Conservation (phyloP, 306 rosid species). For the Acacia crassicarpa region DNA sequence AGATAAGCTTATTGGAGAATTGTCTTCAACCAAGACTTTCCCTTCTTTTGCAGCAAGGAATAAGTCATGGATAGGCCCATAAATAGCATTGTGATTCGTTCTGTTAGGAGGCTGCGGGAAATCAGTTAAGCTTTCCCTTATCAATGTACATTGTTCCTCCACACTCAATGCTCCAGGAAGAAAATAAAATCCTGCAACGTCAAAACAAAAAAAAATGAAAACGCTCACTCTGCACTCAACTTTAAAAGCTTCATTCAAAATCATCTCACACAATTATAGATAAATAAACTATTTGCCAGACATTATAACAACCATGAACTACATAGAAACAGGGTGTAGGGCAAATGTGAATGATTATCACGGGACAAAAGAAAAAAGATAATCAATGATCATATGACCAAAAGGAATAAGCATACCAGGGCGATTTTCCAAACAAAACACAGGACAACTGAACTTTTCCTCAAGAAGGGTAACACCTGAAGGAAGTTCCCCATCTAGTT, state of each 20-base stretch:
- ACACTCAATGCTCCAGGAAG: constrained; percentile 65
- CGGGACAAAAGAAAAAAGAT: not conserved
- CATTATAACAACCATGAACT: not conserved
- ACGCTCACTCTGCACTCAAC: not conserved
- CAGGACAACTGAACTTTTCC: constrained; percentile 43
- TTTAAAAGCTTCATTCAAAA: not conserved
- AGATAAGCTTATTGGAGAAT: constrained; percentile 29
- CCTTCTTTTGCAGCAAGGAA: constrained; percentile 68
- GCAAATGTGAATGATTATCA: not conserved
- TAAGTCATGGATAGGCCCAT: constrained; percentile 60
- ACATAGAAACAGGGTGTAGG: not conserved
- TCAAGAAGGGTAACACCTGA: constrained; percentile 42
- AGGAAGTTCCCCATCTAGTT: constrained; percentile 51
- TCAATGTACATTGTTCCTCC: constrained; percentile 76
- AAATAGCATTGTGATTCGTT: constrained; percentile 90
- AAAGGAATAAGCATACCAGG: constrained; percentile 51
- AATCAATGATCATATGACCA: not conserved
- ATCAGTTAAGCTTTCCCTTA: constrained; percentile 69
- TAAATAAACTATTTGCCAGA: not conserved
- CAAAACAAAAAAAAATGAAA: not conserved
- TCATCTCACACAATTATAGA: not conserved
- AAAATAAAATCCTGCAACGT: constrained; percentile 72
- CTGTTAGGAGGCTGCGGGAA: constrained; percentile 94
- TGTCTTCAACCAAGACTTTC: constrained; percentile 50
- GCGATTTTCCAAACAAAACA: constrained; percentile 67